Evolutionary conservation across 2,329 filamentous ascomycete species (phyloP).

Genomic region (Didymella pomorum): DNA sequence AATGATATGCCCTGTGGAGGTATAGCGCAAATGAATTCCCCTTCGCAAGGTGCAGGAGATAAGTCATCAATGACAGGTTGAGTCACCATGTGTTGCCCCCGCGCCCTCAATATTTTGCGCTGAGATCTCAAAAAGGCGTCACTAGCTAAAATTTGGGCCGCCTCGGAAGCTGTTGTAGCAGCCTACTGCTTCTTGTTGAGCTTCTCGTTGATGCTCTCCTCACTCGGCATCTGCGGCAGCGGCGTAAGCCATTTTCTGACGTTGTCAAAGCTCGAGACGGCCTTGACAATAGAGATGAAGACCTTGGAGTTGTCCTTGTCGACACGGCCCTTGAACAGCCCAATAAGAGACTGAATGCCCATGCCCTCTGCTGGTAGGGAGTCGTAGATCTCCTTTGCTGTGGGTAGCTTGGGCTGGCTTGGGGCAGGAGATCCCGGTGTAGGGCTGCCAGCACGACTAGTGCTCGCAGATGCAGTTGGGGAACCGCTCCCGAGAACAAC

Average conservation of each 20-base stretch:
- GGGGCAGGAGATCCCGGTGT: slow-evolving; percentile 41
- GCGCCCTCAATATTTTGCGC: too few species aligned
- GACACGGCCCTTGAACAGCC: slow-evolving; percentile 53
- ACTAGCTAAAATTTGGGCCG: not conserved
- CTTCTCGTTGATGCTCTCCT: slow-evolving; percentile 37
- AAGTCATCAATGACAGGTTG: too few species aligned
- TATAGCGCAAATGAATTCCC: too few species aligned
- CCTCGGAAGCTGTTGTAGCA: not conserved
- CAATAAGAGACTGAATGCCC: slow-evolving; percentile 52
- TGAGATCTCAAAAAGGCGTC: not conserved
- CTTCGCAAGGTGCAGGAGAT: too few species aligned
- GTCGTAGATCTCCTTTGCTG: slow-evolving; percentile 55
- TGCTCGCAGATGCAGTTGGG: slow-evolving; percentile 67
- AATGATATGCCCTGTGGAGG: too few species aligned
- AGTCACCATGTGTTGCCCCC: too few species aligned
- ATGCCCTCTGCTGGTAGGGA: slow-evolving; percentile 56
- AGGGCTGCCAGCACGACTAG: slow-evolving; percentile 62
- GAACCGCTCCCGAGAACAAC: slow-evolving; percentile 61
- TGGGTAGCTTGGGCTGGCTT: slow-evolving; percentile 46
- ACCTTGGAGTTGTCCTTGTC: slow-evolving; percentile 45
- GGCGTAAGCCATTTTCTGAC: slow-evolving; percentile 41
- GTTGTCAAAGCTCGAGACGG: slow-evolving; percentile 45
- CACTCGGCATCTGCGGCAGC: slow-evolving; percentile 41
- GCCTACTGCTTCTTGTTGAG: slow-evolving; percentile 15
- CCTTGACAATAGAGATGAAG: slow-evolving; percentile 57